Base-by-base conservation (phyloP, 1,284 basidiomycete species). In the Cryptococcus amylolentus region DNA sequence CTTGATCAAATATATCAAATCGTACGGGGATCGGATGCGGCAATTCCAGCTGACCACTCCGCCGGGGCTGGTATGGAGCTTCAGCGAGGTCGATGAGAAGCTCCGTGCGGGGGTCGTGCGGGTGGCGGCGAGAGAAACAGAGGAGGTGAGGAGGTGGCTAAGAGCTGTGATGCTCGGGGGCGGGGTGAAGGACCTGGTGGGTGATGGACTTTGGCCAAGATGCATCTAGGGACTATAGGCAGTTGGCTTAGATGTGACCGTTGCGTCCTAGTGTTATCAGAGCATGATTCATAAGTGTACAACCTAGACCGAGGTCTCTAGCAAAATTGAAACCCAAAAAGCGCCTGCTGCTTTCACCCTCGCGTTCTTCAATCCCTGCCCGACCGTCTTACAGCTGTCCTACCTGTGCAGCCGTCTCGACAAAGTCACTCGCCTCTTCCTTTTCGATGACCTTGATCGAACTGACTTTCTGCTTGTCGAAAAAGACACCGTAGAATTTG, bases 401-500 rank as follows among this genome's bases (percentile, higher is more conserved):
- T 4, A 64, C 64, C 48, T 64, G 63, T 39, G 66, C 68, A 35
- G 68, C 60, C 38, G 63, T 69, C 63, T 74, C 72, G 26, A 76
- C 64, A 54, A 78, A 78, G 58, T 73, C 60, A 49, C 72, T 68
- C 42, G 76, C 76, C 55, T 73, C 67, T 23, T 76, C 72, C 50
- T 65, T 63, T 54, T 68, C 64, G 48, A 78, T 76, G 20, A 71
- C 73, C 49, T 63, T 52, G 48, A 78, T 75, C 16, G 74, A 76
- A 50, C 88, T 91, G 61, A 98, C 79, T 77, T 98, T 98, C 71
- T 94, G 89, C 65, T 88, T 90, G 76, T 95, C 92, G 80, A 98
- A 98, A 60, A 96, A 80, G n/a, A 99, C 96, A n/a, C 96, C 96
- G 64, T 97, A 98, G 74, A 94, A 96, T 71, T 94, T 91, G 76